Base-by-base conservation (phyloP, 192 early-diverging fungal species). In the Pilaira anomala region DNA sequence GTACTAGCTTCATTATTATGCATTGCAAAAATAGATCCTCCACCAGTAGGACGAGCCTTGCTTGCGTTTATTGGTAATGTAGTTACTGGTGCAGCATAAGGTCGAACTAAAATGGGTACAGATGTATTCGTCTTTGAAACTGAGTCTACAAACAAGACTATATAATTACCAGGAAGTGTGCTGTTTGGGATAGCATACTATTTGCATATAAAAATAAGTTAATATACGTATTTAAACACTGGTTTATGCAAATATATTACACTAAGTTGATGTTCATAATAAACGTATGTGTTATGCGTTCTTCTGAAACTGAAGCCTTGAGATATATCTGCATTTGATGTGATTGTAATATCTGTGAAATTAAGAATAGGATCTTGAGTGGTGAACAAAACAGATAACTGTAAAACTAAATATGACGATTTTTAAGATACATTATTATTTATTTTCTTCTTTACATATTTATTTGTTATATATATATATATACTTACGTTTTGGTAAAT, bases 321-420 rank as follows among this genome's bases (percentile, higher is more conserved):
- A 8, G 58, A 62, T 21, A 72, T 36, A 48, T 72, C 69, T 22
- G 69, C 69, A 66, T 66, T 65, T 16, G 54, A 44, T 21, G 63
- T 66, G 29, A 72, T 72, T 8, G 57, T 11, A 11, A 40, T 28
- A 4, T 65, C 45, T 18, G 41, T 61, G 39, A 44, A 60, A 42
- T 60, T 61, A 12, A 58, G n/a, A n/a, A 9, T 30, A 25, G 55
- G 29, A 48, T 58, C 54, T 24, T 29, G 14, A 21, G 64, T 50
- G 13, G 53, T 50, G 36, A 66, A 66, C 48, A 57, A 66, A 21
- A 66, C 42, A 14, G 64, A 56, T 7, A 66, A 42, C 22, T 42
- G n/a, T 26, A 66, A 19, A 29, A 49, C 64, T 66, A 66, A 19
- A 51, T 8, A 26, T 28, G 28, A 25, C 40, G 16, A 7, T 49